Evolutionary conservation across 1,139 yeast species (phyloP), one percentile per base, ranked within the genome.

Genomic region (Suhomyces atakaporum): DNA sequence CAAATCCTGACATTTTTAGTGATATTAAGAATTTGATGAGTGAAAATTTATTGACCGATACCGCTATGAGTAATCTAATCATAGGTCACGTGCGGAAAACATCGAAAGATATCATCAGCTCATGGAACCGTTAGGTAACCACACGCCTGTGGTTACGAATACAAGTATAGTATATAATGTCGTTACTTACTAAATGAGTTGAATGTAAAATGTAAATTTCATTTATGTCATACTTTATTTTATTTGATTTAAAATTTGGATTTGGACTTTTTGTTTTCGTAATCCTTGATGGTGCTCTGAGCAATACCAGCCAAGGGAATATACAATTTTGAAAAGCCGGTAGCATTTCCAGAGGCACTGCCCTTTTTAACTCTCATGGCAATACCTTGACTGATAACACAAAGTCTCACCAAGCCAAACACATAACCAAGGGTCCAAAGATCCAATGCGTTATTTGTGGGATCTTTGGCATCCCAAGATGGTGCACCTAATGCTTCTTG

Each of bases 301-400:
- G 73, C 71, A 39, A 69, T 63, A 4, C 58, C 53, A 0, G 81
- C 68, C 43, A 79, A 64, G 10, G 54, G 53, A 9, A 71, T 73
- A 45, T 75, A 77, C 46, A 73, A 53, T 3, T 49, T 43, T 0
- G 75, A 80, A 30, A 68, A 64, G 2, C 60, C 60, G 7, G 60
- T 60, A 1, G 87, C 86, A 36, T 69, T 64, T 0, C 77, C 79
- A 31, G 81, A 74, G 1, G 86, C 86, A 38, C 71, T 75, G 10
- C 84, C 85, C 37, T 69, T 62, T 12, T 72, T 67, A 2, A 71
- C 66, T 40, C 88, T 66, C 62, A 83, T 81, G 8, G 81, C 83
- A 42, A 81, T 79, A 3, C 88, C 88, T 47, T 81, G 88, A 22
- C 76, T 66, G 42, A 81, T 81, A 14, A 81, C 85, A 44, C 78